phyloP scores from a whole-genome alignment of 2,329 filamentous ascomycete species.

The Microthyrium microscopicum region DNA sequence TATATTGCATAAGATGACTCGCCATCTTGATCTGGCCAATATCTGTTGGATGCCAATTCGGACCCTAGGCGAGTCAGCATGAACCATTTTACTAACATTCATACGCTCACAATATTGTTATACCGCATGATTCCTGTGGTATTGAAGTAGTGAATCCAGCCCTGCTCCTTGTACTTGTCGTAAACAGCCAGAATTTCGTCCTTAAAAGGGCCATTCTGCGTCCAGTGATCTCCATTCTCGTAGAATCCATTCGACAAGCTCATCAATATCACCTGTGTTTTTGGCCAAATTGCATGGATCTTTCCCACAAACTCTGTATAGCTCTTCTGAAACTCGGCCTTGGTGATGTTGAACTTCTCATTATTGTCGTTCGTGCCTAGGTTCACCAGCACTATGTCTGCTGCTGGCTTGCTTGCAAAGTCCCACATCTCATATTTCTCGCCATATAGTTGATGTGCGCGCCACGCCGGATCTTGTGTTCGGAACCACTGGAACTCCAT shows the following conservation, averaged over 20 bases:
- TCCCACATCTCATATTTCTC: slow-evolving; percentile 19
- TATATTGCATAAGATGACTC: slow-evolving; percentile 41
- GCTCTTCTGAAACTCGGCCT: slow-evolving; percentile 19
- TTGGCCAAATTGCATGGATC: slow-evolving; percentile 25
- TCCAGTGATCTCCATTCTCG: slow-evolving; percentile 33
- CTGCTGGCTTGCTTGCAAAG: slow-evolving; percentile 17
- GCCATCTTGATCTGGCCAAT: slow-evolving; percentile 45
- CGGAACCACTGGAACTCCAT: slow-evolving; percentile 40
- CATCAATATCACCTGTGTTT: slow-evolving; percentile 26
- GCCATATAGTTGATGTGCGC: slow-evolving; percentile 28
- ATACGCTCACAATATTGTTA: slow-evolving; percentile 32
- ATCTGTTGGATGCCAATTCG: slow-evolving; percentile 43
- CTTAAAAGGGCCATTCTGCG: slow-evolving; percentile 30
- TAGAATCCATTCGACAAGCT: slow-evolving; percentile 39
- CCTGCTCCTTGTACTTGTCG: slow-evolving; percentile 31
- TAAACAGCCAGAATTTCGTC: slow-evolving; percentile 35
- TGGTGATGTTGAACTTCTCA: slow-evolving; percentile 24
- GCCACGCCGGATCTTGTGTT: slow-evolving; percentile 35
- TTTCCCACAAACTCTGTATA: slow-evolving; percentile 26
- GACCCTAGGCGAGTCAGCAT: slow-evolving; percentile 13
- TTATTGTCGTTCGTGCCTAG: slow-evolving; percentile 31
- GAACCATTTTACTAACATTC: too few relatives aligned
- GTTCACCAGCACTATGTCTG: slow-evolving; percentile 29
- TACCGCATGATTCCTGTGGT: slow-evolving; percentile 44
- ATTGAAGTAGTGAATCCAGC: slow-evolving; percentile 45